phyloP scores from a whole-genome alignment of 805 yeast species.

The Pichia rugopelliculosa region DNA sequence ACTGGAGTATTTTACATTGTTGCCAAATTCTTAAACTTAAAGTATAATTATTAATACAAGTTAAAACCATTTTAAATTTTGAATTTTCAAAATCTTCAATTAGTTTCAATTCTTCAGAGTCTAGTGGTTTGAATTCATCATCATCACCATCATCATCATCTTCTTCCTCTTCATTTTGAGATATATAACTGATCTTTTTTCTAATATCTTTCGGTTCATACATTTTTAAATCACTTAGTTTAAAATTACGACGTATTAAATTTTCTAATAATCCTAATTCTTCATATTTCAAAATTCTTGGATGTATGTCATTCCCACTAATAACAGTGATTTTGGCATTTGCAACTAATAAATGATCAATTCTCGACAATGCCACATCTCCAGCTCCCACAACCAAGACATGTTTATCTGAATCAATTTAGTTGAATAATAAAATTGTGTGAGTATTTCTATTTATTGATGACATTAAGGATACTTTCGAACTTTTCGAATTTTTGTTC shows the following conservation, averaged over 20 bases:
- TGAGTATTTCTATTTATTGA: not conserved
- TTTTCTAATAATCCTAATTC: slow-evolving; percentile 35
- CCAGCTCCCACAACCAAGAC: slow-evolving; percentile 75
- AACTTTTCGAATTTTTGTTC: not conserved
- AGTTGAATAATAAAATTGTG: not conserved
- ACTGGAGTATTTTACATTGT: slow-evolving; percentile 34
- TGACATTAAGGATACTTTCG: too few species aligned
- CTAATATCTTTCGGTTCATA: slow-evolving; percentile 30
- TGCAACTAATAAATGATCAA: slow-evolving; percentile 59
- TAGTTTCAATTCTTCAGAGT: slow-evolving; percentile 22
- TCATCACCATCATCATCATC: slow-evolving; percentile 17
- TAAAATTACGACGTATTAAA: slow-evolving; percentile 39
- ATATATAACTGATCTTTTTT: not conserved
- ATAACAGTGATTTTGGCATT: slow-evolving; percentile 65
- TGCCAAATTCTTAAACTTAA: slow-evolving; percentile 52
- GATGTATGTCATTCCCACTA: slow-evolving; percentile 34
- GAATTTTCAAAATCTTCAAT: slow-evolving; percentile 31
- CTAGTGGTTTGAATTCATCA: not conserved
- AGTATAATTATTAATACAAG: slow-evolving; percentile 67
- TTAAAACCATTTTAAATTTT: slow-evolving; percentile 57
- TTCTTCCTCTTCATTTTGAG: slow-evolving; percentile 17
- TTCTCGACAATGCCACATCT: slow-evolving; percentile 67
- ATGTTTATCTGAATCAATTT: slow-evolving; percentile 33
- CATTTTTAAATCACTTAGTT: slow-evolving; percentile 40
- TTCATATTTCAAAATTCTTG: slow-evolving; percentile 29